These are phyloP conservation scores for Zasmidium angulare DNA, from an alignment of 2,329 filamentous ascomycete genomes.

Conservation along the genomic window DNA sequence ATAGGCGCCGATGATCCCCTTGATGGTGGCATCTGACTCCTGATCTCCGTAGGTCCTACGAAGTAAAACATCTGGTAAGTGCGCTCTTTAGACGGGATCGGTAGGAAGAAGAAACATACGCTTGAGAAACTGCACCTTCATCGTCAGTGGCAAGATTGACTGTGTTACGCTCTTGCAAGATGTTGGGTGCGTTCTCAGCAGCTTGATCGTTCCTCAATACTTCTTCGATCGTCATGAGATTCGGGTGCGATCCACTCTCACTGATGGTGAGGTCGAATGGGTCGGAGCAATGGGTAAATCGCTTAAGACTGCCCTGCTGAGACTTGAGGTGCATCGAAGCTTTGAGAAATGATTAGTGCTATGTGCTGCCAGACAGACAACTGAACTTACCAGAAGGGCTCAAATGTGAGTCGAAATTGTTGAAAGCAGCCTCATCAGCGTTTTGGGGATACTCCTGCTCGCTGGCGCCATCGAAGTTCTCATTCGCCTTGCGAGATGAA, in stretches of 20 bases:
- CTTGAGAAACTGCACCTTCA: conserved; percentile 26
- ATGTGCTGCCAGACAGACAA: background rate
- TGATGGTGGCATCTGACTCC: conserved; percentile 27
- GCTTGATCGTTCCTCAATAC: conserved; percentile 16
- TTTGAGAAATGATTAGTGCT: background rate
- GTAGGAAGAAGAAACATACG: conserved; percentile 32
- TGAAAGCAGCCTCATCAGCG: background rate
- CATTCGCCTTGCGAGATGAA: background rate
- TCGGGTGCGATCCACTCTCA: conserved; percentile 20
- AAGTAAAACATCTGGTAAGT: conserved; percentile 36
- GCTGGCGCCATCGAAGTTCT: background rate
- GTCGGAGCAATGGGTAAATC: conserved; percentile 13
- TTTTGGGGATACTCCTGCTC: background rate
- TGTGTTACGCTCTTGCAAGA: background rate
- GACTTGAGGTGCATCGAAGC: background rate
- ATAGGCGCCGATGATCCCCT: conserved; percentile 28
- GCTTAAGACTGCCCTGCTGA: background rate
- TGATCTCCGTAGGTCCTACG: conserved; percentile 23
- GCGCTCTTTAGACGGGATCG: conserved; percentile 31
- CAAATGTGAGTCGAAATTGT: background rate
- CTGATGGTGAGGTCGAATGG: conserved; percentile 32
- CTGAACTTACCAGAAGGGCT: background rate
- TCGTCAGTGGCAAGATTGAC: conserved; percentile 1
- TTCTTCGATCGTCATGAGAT: conserved; percentile 17
- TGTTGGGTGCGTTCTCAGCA: conserved; percentile 10